phyloP scores from a whole-genome alignment of 371 early-diverging fungal species.

The Apophysomyces variabilis region DNA sequence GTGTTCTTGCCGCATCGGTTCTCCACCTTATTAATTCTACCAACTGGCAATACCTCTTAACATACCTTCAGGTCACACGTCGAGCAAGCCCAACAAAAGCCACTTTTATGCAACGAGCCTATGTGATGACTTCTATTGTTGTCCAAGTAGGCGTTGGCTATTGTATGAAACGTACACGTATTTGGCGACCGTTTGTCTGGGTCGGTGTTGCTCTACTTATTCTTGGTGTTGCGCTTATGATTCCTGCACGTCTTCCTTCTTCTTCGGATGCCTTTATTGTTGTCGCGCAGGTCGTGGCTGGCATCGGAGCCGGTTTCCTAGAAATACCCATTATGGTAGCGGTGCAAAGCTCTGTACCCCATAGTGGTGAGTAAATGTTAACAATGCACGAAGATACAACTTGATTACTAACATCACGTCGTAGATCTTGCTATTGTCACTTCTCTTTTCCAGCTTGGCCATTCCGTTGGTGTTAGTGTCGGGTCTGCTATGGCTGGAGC shows the following conservation, averaged over 20 bases:
- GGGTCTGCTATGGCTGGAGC: slow-evolving; percentile 46
- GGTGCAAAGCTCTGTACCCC: slow-evolving; percentile 44
- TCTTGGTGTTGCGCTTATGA: slow-evolving; percentile 44
- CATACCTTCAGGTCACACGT: slow-evolving; percentile 54
- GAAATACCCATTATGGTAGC: slow-evolving; percentile 40
- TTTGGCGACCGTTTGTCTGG: slow-evolving; percentile 54
- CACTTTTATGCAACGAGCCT: slow-evolving; percentile 38
- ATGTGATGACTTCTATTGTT: slow-evolving; percentile 35
- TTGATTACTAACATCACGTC: not conserved
- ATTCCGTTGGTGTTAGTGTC: slow-evolving; percentile 36
- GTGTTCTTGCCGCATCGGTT: slow-evolving; percentile 41
- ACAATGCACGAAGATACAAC: not conserved
- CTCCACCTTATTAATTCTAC: slow-evolving; percentile 45
- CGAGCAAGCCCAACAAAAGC: slow-evolving; percentile 27
- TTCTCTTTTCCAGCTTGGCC: slow-evolving; percentile 38
- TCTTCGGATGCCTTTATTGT: slow-evolving; percentile 38
- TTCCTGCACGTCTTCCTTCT: slow-evolving; percentile 42
- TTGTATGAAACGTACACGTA: slow-evolving; percentile 45
- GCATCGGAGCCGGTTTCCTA: slow-evolving; percentile 42
- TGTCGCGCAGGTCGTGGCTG: slow-evolving; percentile 42
- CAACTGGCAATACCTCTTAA: slow-evolving; percentile 46
- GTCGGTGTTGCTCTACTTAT: slow-evolving; percentile 62
- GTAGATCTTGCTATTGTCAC: slow-evolving; percentile 47
- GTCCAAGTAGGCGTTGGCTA: slow-evolving; percentile 37
- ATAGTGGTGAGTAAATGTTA: slow-evolving; percentile 24